Evolutionary conservation across 1,284 basidiomycete species (phyloP), one percentile per base, ranked within the genome.

Genomic region (Clitocybe nebularis): DNA sequence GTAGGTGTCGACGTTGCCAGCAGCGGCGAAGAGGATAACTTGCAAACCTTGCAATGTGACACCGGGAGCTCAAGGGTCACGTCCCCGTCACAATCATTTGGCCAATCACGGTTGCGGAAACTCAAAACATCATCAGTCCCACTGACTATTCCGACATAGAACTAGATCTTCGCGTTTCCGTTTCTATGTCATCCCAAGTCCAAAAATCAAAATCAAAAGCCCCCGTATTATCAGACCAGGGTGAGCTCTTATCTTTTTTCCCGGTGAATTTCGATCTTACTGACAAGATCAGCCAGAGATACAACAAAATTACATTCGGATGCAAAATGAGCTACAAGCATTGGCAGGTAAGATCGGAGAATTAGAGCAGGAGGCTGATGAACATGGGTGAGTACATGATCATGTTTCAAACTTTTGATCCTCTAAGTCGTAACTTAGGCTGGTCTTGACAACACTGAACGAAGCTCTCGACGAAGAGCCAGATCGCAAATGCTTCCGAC

Each of bases 311-410:
- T 89, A 84, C 54, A 69, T 77, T 48, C 78, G 83, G 43, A 77
- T 86, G 54, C 86, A 92, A 58, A 87, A 75, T 66, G 92, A 95
- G 43, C 68, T 95, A 29, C 90, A 93, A 63, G 75, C 80, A 21
- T 67, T 96, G 24, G 91, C 92, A 20, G 76, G 81, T 48, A 97
- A 97, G 69, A 93, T 96, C 52, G 88, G 89, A 47, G 94, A 97
- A 64, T 75, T 97, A 28, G 93, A 97, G 64, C 79, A 84, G 51
- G 93, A 97, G 60, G 80, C 90, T 17, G 93, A 97, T 49, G 93
- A 97, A 61, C 90, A 97, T 63, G 72, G 71, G 88, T 86, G 50
- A 48, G 75, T 68, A 19, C 21, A 11, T 36, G 19, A 17, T 36
- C 21, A 3, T 13, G 11, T 7, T n/a, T 36, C 25, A 24, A 4